Percentiles rank a stretch among this genome's conserved stretches.
These are phyloP conservation scores for Byssochlamys sp. DNA, from an alignment of 2,329 filamentous ascomycete species.

Conservation along the genomic window DNA sequence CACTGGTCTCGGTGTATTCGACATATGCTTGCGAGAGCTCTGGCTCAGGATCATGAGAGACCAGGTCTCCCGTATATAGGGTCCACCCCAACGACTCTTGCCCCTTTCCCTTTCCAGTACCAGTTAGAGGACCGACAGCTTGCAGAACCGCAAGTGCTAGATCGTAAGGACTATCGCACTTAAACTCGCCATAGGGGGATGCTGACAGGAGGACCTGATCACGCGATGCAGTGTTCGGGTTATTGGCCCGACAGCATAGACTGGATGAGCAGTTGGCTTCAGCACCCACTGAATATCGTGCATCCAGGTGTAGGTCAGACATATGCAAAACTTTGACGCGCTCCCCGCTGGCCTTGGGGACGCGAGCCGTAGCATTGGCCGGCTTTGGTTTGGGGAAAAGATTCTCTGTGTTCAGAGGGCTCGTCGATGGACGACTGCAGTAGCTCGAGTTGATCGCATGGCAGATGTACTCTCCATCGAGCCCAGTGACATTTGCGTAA, in stretches of 20 bases:
- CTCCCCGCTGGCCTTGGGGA: conserved; percentile 42
- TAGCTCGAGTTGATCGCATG: conserved; percentile 39
- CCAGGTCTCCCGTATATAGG: conserved; percentile 49
- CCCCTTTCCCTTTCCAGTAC: conserved; percentile 38
- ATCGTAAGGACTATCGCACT: conserved; percentile 51
- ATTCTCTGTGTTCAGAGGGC: conserved; percentile 35
- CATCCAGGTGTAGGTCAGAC: conserved; percentile 48
- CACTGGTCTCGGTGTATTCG: conserved; percentile 44
- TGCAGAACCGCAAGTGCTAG: conserved; percentile 48
- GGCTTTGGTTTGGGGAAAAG: conserved; percentile 50
- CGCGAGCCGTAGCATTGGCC: conserved; percentile 22
- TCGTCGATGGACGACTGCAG: conserved; percentile 39
- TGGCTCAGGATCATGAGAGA: conserved; percentile 45
- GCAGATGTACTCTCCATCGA: conserved; percentile 51
- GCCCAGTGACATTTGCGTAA: conserved; percentile 43
- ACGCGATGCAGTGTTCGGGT: conserved; percentile 24
- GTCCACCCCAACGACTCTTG: conserved; percentile 43
- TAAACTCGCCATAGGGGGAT: conserved; percentile 46
- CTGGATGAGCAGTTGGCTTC: conserved; percentile 46
- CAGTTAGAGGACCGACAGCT: conserved; percentile 47
- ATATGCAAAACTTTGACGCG: conserved; percentile 48
- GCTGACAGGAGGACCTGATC: conserved; percentile 37
- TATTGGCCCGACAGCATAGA: conserved; percentile 44
- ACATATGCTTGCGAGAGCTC: conserved; percentile 45
- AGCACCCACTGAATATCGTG: conserved; percentile 43